Evolutionary conservation across 2,329 filamentous ascomycete species (phyloP), one percentile per base, ranked within the genome.

Genomic region (Microthyrium microscopicum): DNA sequence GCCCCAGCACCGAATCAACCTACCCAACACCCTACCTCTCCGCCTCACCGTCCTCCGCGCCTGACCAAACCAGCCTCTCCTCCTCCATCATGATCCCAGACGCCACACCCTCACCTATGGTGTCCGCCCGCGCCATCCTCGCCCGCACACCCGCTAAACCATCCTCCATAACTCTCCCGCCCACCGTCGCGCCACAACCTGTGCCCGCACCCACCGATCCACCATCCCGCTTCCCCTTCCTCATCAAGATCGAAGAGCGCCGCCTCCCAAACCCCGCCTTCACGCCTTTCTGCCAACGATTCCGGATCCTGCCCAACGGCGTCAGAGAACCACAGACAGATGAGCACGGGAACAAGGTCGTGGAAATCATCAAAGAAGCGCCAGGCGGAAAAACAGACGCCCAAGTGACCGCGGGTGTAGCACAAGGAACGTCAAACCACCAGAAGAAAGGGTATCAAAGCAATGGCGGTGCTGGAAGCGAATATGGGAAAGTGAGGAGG

Each of bases 181-280:
- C 11, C 9, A 11, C 27, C 15, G 9, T 9, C 27, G 9, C 9
- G 27, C 15, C n/a, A n/a, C n/a, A n/a, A n/a, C n/a, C n/a, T n/a
- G n/a, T n/a, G n/a, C 7, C 29, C 11, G 7, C 20, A 9, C 37
- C 43, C 49, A 12, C 31, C 11, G 24, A 38, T 45, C 31, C 48
- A 46, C 20, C 36, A 48, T 37, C 56, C 9, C 45, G 46, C 3
- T 67, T 68, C 41, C 70, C 73, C 1, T 70, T 67, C 32, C 59
- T 69, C 18, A 60, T 77, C 44, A 78, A 78, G 51, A 61, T 79
- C 29, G 69, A 75, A 48, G 73, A 79, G 50, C 68, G 72, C 33
- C 65, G 74, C 17, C 47, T 67, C 13, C 52, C 58, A 5, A 53
- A 57, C 5, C 48, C 57, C 6, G 22, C 16, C 2, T 17, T 34